Percentiles rank a stretch among this genome's conserved stretches.
Evolutionary conservation across 2,329 filamentous ascomycete species (phyloP).

Genomic region (Chaetoscypha palmicola): DNA sequence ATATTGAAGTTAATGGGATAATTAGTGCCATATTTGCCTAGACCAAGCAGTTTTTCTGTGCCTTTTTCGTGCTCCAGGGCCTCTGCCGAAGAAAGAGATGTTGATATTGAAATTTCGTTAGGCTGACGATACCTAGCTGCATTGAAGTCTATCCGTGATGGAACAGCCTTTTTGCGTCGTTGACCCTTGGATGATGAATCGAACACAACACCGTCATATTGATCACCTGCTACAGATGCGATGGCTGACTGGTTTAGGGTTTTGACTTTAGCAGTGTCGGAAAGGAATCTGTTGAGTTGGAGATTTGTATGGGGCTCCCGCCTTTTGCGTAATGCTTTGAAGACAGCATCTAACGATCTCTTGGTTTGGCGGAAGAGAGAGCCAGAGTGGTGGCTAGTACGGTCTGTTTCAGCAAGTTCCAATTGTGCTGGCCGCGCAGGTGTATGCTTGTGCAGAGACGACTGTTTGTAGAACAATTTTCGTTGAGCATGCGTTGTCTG

Average conservation of each 20-base stretch:
- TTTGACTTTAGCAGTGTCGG: constrained; percentile 23
- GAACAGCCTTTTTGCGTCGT: constrained; percentile 23
- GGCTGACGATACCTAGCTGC: constrained; percentile 31
- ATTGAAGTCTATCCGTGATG: constrained; percentile 26
- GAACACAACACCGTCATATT: not conserved
- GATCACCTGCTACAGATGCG: constrained; percentile 3
- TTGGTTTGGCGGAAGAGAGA: constrained; percentile 45
- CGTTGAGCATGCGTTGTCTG: not conserved
- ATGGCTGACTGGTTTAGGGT: constrained; percentile 9
- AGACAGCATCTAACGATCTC: constrained; percentile 48
- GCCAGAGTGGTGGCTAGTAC: constrained; percentile 26
- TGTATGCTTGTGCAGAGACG: constrained; percentile 13
- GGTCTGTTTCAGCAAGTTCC: constrained; percentile 39
- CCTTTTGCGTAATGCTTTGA: constrained; percentile 35
- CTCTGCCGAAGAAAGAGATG: constrained; percentile 20
- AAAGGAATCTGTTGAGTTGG: constrained; percentile 34
- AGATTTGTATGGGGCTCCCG: constrained; percentile 26
- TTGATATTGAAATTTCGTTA: constrained; percentile 25
- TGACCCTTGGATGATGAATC: not conserved
- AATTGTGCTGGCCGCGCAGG: constrained; percentile 46
- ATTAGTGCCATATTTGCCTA: constrained; percentile 53
- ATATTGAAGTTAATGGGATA: constrained; percentile 58
- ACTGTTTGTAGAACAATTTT: not conserved
- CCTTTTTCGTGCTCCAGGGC: constrained; percentile 16
- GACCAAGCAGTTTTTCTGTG: constrained; percentile 40